Evolutionary conservation across 2,329 filamentous ascomycete species (phyloP).

Genomic region (Metarhizium sp.): DNA sequence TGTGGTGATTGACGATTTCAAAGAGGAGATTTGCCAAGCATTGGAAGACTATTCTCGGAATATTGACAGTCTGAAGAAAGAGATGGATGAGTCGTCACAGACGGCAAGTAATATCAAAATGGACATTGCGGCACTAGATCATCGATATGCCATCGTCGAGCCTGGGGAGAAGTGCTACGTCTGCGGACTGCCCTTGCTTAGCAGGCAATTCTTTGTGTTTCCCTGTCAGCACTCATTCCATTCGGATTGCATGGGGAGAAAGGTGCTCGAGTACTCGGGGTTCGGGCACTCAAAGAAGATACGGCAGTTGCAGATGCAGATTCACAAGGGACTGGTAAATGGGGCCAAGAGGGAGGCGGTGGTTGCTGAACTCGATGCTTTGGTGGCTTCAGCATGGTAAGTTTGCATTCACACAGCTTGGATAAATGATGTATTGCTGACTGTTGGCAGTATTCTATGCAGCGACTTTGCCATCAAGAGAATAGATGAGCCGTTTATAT

Average conservation of each 20-base stretch:
- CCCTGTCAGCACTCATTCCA: conserved; percentile 98
- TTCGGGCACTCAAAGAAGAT: conserved; percentile 70
- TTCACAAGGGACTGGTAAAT: conserved; percentile 64
- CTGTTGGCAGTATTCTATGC: conserved; percentile 64
- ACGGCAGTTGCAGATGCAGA: conserved; percentile 72
- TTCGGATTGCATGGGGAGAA: conserved; percentile 81
- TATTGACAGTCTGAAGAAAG: conserved; percentile 78
- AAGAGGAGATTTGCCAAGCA: conserved; percentile 91
- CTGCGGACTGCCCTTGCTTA: conserved; percentile 76
- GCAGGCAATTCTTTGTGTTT: conserved; percentile 94
- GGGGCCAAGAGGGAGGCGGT: conserved; percentile 70
- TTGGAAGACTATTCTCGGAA: conserved; percentile 88
- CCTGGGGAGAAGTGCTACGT: conserved; percentile 91
- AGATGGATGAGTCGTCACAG: conserved; percentile 90
- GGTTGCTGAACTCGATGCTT: conserved; percentile 79
- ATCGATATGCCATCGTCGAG: conserved; percentile 91
- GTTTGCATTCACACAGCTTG: conserved; percentile 13
- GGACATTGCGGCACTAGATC: conserved; percentile 78
- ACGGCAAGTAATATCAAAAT: conserved; percentile 86
- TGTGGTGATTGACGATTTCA: conserved; percentile 97
- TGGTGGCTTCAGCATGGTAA: conserved; percentile 85
- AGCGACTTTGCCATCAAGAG: conserved; percentile 91
- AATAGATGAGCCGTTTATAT: conserved; percentile 88
- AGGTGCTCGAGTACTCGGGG: conserved; percentile 75
- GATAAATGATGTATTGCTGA: neutral